Percentiles rank a stretch among this genome's conserved stretches.
phyloP scores from a whole-genome alignment of 768 basidiomycete species.

The Rubroboletus satanas region DNA sequence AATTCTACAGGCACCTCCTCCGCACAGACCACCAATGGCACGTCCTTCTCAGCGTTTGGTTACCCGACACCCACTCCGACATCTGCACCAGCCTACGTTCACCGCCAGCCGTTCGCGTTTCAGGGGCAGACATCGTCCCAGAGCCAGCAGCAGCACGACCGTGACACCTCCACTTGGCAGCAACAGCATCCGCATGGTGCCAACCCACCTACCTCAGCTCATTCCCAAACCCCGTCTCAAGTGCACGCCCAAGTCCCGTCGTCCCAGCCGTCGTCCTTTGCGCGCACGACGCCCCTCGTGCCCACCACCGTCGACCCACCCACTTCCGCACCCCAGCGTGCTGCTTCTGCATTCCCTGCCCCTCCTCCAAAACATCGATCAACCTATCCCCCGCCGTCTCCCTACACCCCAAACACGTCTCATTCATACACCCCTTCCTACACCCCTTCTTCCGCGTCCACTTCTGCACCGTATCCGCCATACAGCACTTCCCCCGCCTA shows the following conservation, averaged over 20 bases:
- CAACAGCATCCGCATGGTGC: constrained; percentile 21
- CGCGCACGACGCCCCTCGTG: constrained; percentile 28
- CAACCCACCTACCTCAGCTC: constrained; percentile 9
- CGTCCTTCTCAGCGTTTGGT: constrained; percentile 17
- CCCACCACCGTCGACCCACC: constrained; percentile 28
- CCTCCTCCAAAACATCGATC: constrained; percentile 21
- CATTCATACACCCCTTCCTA: constrained; percentile 14
- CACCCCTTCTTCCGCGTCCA: constrained; percentile 16
- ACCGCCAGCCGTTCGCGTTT: constrained; percentile 21
- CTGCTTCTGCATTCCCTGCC: constrained; percentile 9
- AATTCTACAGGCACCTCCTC: background rate
- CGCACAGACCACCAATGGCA: constrained; percentile 11
- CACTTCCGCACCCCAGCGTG: constrained; percentile 3
- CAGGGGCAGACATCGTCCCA: constrained; percentile 17
- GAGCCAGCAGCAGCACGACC: constrained; percentile 20
- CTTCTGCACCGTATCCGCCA: constrained; percentile 16
- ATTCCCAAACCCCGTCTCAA: constrained; percentile 19
- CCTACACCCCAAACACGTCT: constrained; percentile 20
- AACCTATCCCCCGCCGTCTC: constrained; percentile 17
- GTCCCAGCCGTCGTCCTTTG: constrained; percentile 17
- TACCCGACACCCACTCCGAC: constrained; percentile 25
- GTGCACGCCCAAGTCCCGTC: constrained; percentile 11
- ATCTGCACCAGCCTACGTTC: constrained; percentile 16
- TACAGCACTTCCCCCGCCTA: constrained; percentile 22
- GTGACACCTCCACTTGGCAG: constrained; percentile 20